Evolutionary conservation across 441 rosid genomes (phyloP), one percentile per base, ranked within the genome.

Genomic region (Gossypium davidsonii): DNA sequence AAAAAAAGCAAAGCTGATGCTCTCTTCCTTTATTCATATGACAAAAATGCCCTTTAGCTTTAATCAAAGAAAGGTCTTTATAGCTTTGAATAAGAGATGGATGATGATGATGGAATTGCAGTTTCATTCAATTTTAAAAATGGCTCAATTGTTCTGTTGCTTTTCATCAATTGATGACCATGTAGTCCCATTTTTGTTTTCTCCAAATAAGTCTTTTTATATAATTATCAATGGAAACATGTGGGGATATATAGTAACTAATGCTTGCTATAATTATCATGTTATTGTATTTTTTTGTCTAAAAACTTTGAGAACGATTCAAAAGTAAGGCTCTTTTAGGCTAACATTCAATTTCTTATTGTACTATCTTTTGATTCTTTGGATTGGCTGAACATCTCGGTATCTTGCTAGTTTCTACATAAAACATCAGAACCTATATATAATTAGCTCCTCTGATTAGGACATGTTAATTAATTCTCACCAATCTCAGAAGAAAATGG

Each of bases 41-140:
- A 73, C 85, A 76, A 74, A 80, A 77, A 72, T 85, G 53, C 81
- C 88, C 88, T 85, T 81, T 61, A 71, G 63, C 93, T 87, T 89
- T 89, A 84, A 85, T 75, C 84, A 87, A 79, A 74, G 26, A 55
- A 55, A 18, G 59, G 21, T 55, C 59, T 55, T 55, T 55, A 20
- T 55, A 9, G 26, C 26, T 55, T 55, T 55, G 26, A 55, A 55
- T 55, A 14, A 18, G 25, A 55, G 59, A 55, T 34, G 39, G 39
- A 34, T 34, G 39, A 34, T 34, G 39, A 34, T 55, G 60, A 56
- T 77, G 86, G 71, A 76, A 67, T 81, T 79, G 78, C 81, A 77
- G 82, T 85, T 83, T 83, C 83, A 79, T 74, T 75, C 65, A 66
- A 77, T 76, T 72, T 3, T 31, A 31, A 76, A 83, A 78, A 76